Evolutionary conservation across 2,329 filamentous ascomycete species (phyloP).

Genomic region (Neoarthrinium moseri): DNA sequence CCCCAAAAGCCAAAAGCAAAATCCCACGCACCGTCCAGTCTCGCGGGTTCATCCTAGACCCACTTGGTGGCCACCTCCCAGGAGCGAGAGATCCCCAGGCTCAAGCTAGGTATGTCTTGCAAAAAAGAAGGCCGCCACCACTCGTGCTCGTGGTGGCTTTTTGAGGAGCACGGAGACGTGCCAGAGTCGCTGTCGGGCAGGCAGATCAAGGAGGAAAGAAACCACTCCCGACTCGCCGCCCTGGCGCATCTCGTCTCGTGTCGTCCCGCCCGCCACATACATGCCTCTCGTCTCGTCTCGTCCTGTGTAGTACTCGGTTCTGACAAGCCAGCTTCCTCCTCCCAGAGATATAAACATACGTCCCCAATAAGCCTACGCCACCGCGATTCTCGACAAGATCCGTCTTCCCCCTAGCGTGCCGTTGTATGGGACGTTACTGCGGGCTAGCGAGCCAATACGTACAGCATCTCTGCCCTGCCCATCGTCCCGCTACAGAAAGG

Average conservation of each 20-base stretch:
- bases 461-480: neutral
- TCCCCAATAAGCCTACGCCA: too few relatives aligned
- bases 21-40: conserved; percentile 5
- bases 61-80: conserved; percentile 6
- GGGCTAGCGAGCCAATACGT: neutral
- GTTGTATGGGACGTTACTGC: neutral
- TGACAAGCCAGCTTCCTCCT: too few relatives aligned
- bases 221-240: too few relatives aligned
- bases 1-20: conserved; percentile 6
- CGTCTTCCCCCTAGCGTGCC: neutral
- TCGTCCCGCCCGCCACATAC: conserved; percentile 7
- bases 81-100: conserved; percentile 7
- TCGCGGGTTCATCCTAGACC: conserved; percentile 7
- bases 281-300: neutral
- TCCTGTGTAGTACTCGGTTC: neutral
- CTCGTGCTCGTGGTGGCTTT: neutral
- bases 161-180: neutral
- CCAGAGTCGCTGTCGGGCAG: too few relatives aligned
- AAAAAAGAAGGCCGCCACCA: neutral
- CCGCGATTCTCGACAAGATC: neutral
- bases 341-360: too few relatives aligned
- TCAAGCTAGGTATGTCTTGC: conserved; percentile 2
- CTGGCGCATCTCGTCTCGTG: neutral
- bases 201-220: neutral
- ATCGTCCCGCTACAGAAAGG: neutral